Evolutionary conservation across 2,329 filamentous ascomycete genomes (phyloP).

Genomic region (Zasmidium cellare): DNA sequence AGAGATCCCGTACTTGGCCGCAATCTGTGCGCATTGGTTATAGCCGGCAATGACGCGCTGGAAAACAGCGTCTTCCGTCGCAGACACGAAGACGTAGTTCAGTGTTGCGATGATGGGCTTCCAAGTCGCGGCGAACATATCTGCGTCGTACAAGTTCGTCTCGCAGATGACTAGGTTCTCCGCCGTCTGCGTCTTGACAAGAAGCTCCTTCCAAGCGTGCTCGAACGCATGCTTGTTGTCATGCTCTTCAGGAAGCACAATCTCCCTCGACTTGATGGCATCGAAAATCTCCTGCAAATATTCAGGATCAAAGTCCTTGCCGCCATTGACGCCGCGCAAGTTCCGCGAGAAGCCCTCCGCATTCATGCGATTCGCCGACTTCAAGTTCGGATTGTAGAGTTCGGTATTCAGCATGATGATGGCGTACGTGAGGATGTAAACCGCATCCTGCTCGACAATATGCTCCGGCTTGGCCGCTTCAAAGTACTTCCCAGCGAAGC

Average conservation of each 20-base stretch:
- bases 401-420: constrained; percentile 98
- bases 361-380: constrained; percentile 76
- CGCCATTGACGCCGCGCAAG: constrained; percentile 83
- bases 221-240: constrained; percentile 96
- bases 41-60: constrained; percentile 91
- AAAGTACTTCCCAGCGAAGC: constrained; percentile 85
- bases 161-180: constrained; percentile 75
- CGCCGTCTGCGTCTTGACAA: constrained; percentile 78
- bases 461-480: constrained; percentile 67
- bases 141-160: constrained; percentile 92
- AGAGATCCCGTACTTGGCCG: constrained; percentile 76
- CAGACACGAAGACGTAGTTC: constrained; percentile 98
- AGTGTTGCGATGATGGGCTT: constrained; percentile 90
- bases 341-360: constrained; percentile 81
- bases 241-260: constrained; percentile 95
- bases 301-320: constrained; percentile 77
- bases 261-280: constrained; percentile 89
- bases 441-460: constrained; percentile 80
- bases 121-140: constrained; percentile 98
- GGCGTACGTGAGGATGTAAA: constrained; percentile 89
- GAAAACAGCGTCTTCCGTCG: constrained; percentile 94
- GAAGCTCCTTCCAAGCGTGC: constrained; percentile 93
- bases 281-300: constrained; percentile 87
- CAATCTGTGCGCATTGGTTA: constrained; percentile 92
- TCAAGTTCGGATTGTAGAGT: constrained; percentile 91